These are phyloP conservation scores for Fusarium tuaranense DNA, from an alignment of 2,329 filamentous ascomycete species.

Conservation along the genomic window DNA sequence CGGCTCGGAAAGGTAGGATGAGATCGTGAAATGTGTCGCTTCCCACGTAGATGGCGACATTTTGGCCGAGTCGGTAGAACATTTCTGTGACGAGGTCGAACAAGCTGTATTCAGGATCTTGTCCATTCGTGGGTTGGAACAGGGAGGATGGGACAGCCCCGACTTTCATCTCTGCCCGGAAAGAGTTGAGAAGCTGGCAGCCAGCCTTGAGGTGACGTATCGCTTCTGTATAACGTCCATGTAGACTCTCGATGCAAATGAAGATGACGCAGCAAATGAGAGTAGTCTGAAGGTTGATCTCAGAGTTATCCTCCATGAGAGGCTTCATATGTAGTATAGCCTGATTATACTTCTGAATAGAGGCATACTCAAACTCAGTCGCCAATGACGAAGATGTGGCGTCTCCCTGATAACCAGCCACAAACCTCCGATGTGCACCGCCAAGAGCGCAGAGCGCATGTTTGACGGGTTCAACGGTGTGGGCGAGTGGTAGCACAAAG, in stretches of 20 bases:
- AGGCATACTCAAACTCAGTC: conserved; percentile 4
- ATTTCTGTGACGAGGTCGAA: conserved; percentile 26
- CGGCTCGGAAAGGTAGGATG: not conserved
- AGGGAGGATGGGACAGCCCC: not conserved
- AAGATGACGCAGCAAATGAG: conserved; percentile 40
- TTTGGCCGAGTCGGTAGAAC: conserved; percentile 28
- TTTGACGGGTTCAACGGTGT: conserved; percentile 1
- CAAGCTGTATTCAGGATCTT: not conserved
- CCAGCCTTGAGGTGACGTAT: conserved; percentile 38
- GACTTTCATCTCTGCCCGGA: not conserved
- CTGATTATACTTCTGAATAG: conserved; percentile 38
- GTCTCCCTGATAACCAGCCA: not conserved
- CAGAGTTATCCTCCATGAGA: conserved; percentile 25
- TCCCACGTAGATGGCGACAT: conserved; percentile 31
- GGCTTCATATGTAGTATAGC: conserved; percentile 35
- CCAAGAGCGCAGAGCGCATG: conserved; percentile 15
- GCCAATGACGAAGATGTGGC: not conserved
- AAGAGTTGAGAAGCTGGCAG: conserved; percentile 21
- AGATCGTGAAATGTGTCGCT: conserved; percentile 27
- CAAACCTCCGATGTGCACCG: conserved; percentile 8
- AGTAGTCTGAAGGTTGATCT: conserved; percentile 25
- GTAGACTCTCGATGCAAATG: conserved; percentile 39
- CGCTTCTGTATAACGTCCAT: conserved; percentile 36
- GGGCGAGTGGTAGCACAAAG: conserved; percentile 2
- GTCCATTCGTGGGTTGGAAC: not conserved